These are phyloP conservation scores for Pezizomycotina sp. DNA, from an alignment of 2,329 filamentous ascomycete genomes.

Conservation along the genomic window DNA sequence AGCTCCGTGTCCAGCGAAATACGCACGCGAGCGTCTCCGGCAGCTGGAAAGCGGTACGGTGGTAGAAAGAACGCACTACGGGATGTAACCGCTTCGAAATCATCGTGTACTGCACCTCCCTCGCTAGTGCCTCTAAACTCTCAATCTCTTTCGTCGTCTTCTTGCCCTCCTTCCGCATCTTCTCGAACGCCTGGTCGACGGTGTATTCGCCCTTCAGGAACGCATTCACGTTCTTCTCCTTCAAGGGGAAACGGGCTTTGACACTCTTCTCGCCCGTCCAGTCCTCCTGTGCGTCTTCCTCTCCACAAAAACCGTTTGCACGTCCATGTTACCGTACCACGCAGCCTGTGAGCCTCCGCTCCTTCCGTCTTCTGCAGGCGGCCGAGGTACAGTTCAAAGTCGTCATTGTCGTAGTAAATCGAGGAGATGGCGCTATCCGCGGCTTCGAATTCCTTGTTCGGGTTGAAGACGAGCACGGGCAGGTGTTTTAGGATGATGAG, in stretches of 20 bases:
- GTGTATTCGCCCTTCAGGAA: constrained; percentile 73
- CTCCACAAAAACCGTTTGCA: constrained; percentile 89
- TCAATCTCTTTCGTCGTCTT: constrained; percentile 83
- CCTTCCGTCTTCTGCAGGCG: constrained; percentile 95
- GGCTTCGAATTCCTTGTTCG: constrained; percentile 85
- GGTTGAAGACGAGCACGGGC: constrained; percentile 90
- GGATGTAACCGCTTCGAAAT: constrained; percentile 74
- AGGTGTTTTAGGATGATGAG: constrained; percentile 95
- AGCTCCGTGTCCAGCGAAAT: constrained; percentile 94
- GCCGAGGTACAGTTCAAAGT: constrained; percentile 85
- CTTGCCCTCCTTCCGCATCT: constrained; percentile 87
- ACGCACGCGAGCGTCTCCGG: constrained; percentile 85
- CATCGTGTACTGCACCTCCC: constrained; percentile 85
- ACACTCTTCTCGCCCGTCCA: constrained; percentile 99
- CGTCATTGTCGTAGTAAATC: constrained; percentile 96
- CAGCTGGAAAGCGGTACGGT: constrained; percentile 92
- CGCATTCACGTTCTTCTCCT: constrained; percentile 94
- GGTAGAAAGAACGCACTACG: constrained; percentile 91
- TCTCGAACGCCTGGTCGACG: constrained; percentile 82
- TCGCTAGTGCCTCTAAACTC: constrained; percentile 73
- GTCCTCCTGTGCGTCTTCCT: constrained; percentile 97
- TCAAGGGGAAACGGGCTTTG: constrained; percentile 84
- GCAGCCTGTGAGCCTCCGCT: constrained; percentile 83
- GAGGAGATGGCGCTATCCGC: constrained; percentile 91
- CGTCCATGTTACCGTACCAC: constrained; percentile 98